Percentiles rank a stretch among this genome's conserved stretches.
Evolutionary conservation across 345 rosid species (phyloP).

Genomic region (Dovyalis caffra): DNA sequence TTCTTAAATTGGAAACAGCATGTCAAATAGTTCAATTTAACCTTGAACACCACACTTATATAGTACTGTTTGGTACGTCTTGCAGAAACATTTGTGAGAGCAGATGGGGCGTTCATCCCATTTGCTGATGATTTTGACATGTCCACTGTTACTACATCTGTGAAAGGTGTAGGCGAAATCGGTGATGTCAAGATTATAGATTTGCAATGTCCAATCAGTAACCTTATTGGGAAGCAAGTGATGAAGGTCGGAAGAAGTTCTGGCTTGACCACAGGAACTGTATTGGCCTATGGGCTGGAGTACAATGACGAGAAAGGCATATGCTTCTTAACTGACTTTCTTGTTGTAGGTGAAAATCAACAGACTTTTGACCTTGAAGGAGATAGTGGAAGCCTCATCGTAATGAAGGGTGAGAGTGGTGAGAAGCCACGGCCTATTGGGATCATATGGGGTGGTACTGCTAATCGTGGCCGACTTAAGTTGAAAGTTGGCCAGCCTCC

Average conservation of each 20-base stretch:
- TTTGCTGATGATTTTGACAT: conserved; percentile 82
- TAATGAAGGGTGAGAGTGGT: conserved; percentile 58
- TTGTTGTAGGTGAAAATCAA: conserved; percentile 94
- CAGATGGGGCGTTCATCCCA: conserved; percentile 96
- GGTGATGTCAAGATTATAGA: conserved; percentile 77
- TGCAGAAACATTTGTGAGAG: conserved; percentile 97
- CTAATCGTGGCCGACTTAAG: conserved; percentile 86
- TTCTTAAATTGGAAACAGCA: neutral
- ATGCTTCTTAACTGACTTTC: conserved; percentile 95
- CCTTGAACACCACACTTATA: conserved; percentile 12
- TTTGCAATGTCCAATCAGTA: conserved; percentile 74
- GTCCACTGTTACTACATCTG: conserved; percentile 64
- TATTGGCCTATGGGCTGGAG: conserved; percentile 86
- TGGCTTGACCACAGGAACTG: conserved; percentile 89
- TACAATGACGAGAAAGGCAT: conserved; percentile 97
- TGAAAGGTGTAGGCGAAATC: conserved; percentile 85
- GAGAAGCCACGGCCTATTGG: conserved; percentile 83
- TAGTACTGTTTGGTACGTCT: conserved; percentile 13
- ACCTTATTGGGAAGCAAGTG: conserved; percentile 84
- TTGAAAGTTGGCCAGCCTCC: conserved; percentile 86
- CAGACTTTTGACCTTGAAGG: conserved; percentile 97
- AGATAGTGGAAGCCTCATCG: conserved; percentile 95
- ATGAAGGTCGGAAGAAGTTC: conserved; percentile 98
- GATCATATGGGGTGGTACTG: conserved; percentile 99
- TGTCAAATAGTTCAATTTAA: neutral